Evolutionary conservation across 352 stramenopile species (phyloP).

Genomic region (Pythium scleroteichum): DNA sequence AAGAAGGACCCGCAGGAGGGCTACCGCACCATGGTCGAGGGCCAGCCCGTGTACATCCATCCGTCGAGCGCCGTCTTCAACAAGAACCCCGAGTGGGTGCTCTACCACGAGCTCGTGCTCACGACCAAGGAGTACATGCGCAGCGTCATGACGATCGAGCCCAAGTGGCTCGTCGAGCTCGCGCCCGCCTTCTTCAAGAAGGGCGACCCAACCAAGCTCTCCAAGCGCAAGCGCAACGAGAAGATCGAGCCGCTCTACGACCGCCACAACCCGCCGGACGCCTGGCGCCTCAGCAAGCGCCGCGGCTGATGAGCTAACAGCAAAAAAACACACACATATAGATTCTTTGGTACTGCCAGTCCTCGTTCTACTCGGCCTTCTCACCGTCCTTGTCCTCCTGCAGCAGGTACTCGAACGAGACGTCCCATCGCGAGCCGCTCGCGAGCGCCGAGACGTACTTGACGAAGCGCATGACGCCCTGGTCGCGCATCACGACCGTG

Average conservation of each 20-base stretch:
- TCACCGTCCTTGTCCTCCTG: conserved; percentile 6
- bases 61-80: conserved; percentile 98
- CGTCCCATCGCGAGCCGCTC: conserved; percentile 86
- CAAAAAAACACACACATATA: neutral
- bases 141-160: conserved; percentile 99
- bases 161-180: conserved; percentile 99
- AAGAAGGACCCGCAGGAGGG: conserved; percentile 99
- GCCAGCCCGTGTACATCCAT: conserved; percentile 99
- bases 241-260: conserved; percentile 99
- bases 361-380: neutral
- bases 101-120: conserved; percentile 98
- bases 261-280: conserved; percentile 96
- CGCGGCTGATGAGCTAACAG: conserved; percentile 70
- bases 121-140: conserved; percentile 99
- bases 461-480: conserved; percentile 90
- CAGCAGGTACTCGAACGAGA: conserved; percentile 54
- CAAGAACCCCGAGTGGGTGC: conserved; percentile 98
- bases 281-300: conserved; percentile 96
- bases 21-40: conserved; percentile 98
- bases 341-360: no score
- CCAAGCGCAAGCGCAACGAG: conserved; percentile 97
- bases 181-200: conserved; percentile 96
- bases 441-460: conserved; percentile 90
- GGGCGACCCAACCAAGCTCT: conserved; percentile 97
- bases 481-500: conserved; percentile 88